These are phyloP conservation scores for Apophysomyces ossiformis DNA, from an alignment of 371 early-diverging fungal species.

Conservation along the genomic window DNA sequence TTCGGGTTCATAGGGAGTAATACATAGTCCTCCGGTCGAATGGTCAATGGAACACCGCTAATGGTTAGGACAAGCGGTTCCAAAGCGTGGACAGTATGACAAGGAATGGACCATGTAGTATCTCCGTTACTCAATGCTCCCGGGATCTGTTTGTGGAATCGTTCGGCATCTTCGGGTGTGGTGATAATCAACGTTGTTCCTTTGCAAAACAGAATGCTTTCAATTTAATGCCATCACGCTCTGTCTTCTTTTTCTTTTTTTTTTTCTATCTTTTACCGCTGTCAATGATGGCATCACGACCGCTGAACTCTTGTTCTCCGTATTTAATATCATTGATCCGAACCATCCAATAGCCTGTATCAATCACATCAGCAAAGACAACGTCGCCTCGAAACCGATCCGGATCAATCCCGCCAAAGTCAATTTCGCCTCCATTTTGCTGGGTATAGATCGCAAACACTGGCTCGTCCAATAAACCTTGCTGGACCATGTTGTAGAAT, in stretches of 20 bases:
- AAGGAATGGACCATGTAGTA: conserved; percentile 56
- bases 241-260: neutral
- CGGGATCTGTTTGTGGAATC: conserved; percentile 64
- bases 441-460: conserved; percentile 76
- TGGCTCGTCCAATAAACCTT: conserved; percentile 63
- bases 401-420: conserved; percentile 70
- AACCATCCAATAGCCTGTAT: conserved; percentile 84
- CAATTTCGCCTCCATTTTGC: conserved; percentile 63
- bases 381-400: conserved; percentile 57
- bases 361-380: conserved; percentile 67
- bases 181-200: conserved; percentile 77
- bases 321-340: conserved; percentile 55
- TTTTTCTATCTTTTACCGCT: conserved; percentile 38
- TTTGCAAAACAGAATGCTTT: conserved; percentile 11
- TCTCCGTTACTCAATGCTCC: conserved; percentile 68
- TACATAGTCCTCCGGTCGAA: conserved; percentile 63
- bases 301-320: conserved; percentile 30
- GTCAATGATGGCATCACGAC: conserved; percentile 58
- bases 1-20: conserved; percentile 49
- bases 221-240: no score
- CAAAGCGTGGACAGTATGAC: conserved; percentile 52
- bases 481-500: conserved; percentile 71
- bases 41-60: conserved; percentile 47
- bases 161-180: conserved; percentile 66
- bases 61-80: conserved; percentile 49